phyloP scores from a whole-genome alignment of 352 stramenopile species.

The Stramenopiles sp. region DNA sequence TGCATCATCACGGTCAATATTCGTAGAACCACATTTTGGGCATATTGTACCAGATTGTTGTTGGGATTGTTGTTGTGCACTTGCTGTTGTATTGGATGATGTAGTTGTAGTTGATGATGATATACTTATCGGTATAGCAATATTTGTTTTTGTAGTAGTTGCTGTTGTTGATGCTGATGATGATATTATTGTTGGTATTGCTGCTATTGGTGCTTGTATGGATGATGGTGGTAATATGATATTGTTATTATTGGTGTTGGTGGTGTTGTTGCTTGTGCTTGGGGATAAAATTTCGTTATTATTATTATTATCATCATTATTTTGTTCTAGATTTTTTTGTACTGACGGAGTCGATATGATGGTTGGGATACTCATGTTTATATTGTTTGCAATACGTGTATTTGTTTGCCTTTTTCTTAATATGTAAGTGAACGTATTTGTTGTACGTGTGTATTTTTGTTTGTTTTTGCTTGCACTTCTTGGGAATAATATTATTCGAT shows the following conservation, averaged over 20 bases:
- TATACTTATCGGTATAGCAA: conserved; percentile 9
- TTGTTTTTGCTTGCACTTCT: no score
- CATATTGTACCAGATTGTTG: conserved; percentile 32
- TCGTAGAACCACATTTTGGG: conserved; percentile 75
- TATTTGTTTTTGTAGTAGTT: conserved; percentile 13
- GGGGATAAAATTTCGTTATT: no score
- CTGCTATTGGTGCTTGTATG: conserved; percentile 10
- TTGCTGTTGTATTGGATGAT: conserved; percentile 11
- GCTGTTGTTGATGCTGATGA: conserved; percentile 11
- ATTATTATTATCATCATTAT: no score
- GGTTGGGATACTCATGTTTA: no score
- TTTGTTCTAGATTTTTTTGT: no score
- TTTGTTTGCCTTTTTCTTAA: no score
- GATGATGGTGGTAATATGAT: not conserved
- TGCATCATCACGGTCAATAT: conserved; percentile 80
- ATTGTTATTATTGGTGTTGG: conserved; percentile 12
- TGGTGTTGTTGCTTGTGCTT: conserved; percentile 12
- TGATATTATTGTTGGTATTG: conserved; percentile 11
- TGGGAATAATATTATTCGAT: no score
- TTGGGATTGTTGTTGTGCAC: conserved; percentile 11
- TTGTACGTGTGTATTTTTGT: no score
- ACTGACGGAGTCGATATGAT: no score
- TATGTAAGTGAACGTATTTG: no score
- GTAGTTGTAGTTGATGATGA: conserved; percentile 11
- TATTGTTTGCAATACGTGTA: no score